Base-by-base conservation (phyloP, 2,329 filamentous ascomycete species). In the Elsinoe fawcettii region DNA sequence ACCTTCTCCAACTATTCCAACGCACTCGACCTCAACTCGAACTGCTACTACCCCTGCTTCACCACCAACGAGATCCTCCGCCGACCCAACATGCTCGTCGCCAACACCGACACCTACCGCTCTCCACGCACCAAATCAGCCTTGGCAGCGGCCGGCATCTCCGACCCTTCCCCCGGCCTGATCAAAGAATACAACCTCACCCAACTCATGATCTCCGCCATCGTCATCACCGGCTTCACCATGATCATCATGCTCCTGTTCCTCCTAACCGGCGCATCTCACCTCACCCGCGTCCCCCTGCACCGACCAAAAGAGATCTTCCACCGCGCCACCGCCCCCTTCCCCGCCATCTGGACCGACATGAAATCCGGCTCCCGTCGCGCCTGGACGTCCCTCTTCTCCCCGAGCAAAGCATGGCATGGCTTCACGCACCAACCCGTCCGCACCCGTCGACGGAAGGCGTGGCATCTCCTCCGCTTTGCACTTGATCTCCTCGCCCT, bases 231-330 rank as follows among this genome's bases (percentile, higher is more conserved):
- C 1, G 34, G 30, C 20, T 37, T 53, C 30, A 53, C 49, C 2
- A 53, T 53, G 49, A 23, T 53, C 16, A 30, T 53, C 49, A 53
- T 53, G 49, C 32, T 53, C 3, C 5, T 39, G 2, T 37, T 53
- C 30, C 49, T 53, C 16, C 25, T 53, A 5, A 53, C 49, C 3
- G 49, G 49, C 3, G 32, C 49, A 6, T n/a, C n/a, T 16, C 14
- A 9, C 9, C 34, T 53, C 6, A 18, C 49, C 11, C 32, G 49
- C 5, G 49, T 53, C 8, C 49, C 49, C 7, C 32, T 53, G n/a
- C 49, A 53, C 12, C 49, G 49, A 2, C 49, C 49, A 2, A 39
- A 53, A n/a, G 49, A 53, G 49, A 53, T 53, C 9, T 53, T 53
- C 18, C 32, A n/a, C 12, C 16, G 18, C 16, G 1, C 4, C n/a